Conservation (phyloP, 441 rosid species). For the Dalechampia spathulata region DNA sequence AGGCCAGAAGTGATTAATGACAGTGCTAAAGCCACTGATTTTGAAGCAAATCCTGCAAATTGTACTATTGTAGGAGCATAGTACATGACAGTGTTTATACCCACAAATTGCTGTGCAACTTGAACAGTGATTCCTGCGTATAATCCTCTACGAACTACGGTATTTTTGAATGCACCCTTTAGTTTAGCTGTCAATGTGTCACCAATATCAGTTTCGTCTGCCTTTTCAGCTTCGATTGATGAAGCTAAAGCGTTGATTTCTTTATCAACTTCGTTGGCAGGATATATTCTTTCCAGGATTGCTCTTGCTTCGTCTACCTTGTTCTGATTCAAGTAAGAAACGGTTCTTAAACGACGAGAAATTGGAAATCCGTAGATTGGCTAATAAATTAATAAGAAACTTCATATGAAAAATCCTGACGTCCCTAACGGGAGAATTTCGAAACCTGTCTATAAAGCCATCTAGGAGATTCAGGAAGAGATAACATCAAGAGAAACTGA, state of each 20-base stretch:
- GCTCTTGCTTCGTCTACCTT: slow-evolving; percentile 42
- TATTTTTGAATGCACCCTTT: slow-evolving; percentile 45
- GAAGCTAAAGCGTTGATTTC: slow-evolving; percentile 41
- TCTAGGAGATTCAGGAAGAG: slow-evolving; percentile 72
- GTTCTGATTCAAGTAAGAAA: slow-evolving; percentile 16
- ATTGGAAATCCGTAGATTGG: too few species aligned
- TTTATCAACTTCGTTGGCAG: slow-evolving; percentile 42
- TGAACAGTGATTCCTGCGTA: slow-evolving; percentile 62
- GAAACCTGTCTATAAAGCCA: slow-evolving; percentile 49
- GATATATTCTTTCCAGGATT: slow-evolving; percentile 49
- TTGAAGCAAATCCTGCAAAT: slow-evolving; percentile 70
- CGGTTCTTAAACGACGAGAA: too few species aligned
- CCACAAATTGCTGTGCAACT: slow-evolving; percentile 69
- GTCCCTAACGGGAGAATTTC: too few species aligned
- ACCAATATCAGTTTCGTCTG: slow-evolving; percentile 35
- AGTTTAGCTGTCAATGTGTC: slow-evolving; percentile 32
- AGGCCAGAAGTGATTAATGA: slow-evolving; percentile 63
- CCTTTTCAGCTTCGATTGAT: slow-evolving; percentile 50
- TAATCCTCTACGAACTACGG: slow-evolving; percentile 51
- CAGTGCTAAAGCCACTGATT: slow-evolving; percentile 53
- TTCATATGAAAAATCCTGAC: too few species aligned
- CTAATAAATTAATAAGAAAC: too few species aligned
- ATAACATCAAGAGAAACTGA: slow-evolving; percentile 52
- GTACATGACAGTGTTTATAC: slow-evolving; percentile 74
- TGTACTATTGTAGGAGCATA: slow-evolving; percentile 70